phyloP scores from a whole-genome alignment of 2,329 filamentous ascomycete species.

The Macrophomina pseudophaseolina region DNA sequence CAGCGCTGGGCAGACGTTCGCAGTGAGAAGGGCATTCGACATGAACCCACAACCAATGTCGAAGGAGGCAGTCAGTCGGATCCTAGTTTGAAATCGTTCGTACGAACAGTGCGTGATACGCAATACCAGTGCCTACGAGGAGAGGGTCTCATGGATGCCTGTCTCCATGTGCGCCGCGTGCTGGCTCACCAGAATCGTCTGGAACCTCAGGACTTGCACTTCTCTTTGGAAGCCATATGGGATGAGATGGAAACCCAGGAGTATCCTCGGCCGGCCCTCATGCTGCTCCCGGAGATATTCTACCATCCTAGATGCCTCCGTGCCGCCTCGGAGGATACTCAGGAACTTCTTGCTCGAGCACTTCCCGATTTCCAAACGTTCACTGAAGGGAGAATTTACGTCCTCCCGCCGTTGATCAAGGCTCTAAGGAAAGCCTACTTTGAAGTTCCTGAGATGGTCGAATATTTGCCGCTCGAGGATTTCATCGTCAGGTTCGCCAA shows the following conservation, averaged over 20 bases:
- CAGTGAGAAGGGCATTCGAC: background rate
- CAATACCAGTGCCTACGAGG: conserved; percentile 40
- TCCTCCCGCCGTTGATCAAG: conserved; percentile 37
- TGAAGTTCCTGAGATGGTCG: conserved; percentile 35
- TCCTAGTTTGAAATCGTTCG: conserved; percentile 34
- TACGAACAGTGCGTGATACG: conserved; percentile 34
- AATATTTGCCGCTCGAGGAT: conserved; percentile 44
- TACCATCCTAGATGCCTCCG: conserved; percentile 42
- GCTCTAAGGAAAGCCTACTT: conserved; percentile 41
- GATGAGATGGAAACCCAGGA: conserved; percentile 55
- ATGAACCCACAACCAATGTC: background rate
- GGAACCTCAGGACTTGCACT: conserved; percentile 31
- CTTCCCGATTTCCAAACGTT: conserved; percentile 37
- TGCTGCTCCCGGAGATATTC: conserved; percentile 44
- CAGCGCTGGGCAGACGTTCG: conserved; percentile 27
- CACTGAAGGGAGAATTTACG: conserved; percentile 42
- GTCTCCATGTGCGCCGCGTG: conserved; percentile 32
- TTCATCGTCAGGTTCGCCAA: conserved; percentile 48
- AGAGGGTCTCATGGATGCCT: conserved; percentile 36
- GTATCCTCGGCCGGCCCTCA: conserved; percentile 48
- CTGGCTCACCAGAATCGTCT: conserved; percentile 28
- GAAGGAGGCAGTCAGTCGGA: background rate
- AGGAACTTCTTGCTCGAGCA: conserved; percentile 33
- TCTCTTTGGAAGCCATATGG: conserved; percentile 47
- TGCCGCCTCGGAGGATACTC: conserved; percentile 26